Percentiles rank a stretch among this genome's conserved stretches.
Conservation (phyloP, 331 rosid genomes). For the Malus hybrid region DNA sequence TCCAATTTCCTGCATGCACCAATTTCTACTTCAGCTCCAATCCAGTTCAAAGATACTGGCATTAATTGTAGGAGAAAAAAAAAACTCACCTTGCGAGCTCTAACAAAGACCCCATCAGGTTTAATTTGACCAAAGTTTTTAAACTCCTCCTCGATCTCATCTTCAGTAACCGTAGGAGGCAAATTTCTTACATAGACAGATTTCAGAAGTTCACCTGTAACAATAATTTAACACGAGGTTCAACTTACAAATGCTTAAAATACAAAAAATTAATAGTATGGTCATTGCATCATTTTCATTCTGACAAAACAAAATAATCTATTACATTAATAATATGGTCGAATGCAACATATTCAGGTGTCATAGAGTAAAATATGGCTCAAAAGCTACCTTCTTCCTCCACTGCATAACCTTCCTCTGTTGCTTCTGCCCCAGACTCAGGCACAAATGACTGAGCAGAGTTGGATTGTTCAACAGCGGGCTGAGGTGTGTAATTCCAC, state of each 20-base stretch:
- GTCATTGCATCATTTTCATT: background rate
- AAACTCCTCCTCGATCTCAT: slow-evolving; percentile 75
- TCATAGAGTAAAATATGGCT: background rate
- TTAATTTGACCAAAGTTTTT: slow-evolving; percentile 72
- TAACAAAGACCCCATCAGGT: slow-evolving; percentile 77
- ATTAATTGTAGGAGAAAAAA: background rate
- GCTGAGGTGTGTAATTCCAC: slow-evolving; percentile 57
- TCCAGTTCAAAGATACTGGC: background rate
- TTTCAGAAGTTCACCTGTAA: slow-evolving; percentile 63
- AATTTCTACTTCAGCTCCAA: slow-evolving; percentile 19
- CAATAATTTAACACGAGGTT: slow-evolving; percentile 19
- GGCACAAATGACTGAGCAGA: slow-evolving; percentile 32
- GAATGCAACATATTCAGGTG: background rate
- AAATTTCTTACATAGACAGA: slow-evolving; percentile 91
- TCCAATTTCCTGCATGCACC: slow-evolving; percentile 69
- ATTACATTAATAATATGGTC: background rate
- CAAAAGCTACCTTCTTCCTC: slow-evolving; percentile 72
- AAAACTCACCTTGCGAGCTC: slow-evolving; percentile 62
- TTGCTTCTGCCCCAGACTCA: slow-evolving; percentile 45
- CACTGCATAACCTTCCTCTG: slow-evolving; percentile 55
- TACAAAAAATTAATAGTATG: background rate
- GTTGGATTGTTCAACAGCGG: slow-evolving; percentile 51
- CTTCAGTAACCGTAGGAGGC: slow-evolving; percentile 72
- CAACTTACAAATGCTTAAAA: slow-evolving; percentile 3
- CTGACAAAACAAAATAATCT: background rate